Percentiles rank a stretch among this genome's conserved stretches.
These are phyloP conservation scores for Trichomonas gallinae DNA, from an alignment of 208 protist genomes.

Conservation along the genomic window DNA sequence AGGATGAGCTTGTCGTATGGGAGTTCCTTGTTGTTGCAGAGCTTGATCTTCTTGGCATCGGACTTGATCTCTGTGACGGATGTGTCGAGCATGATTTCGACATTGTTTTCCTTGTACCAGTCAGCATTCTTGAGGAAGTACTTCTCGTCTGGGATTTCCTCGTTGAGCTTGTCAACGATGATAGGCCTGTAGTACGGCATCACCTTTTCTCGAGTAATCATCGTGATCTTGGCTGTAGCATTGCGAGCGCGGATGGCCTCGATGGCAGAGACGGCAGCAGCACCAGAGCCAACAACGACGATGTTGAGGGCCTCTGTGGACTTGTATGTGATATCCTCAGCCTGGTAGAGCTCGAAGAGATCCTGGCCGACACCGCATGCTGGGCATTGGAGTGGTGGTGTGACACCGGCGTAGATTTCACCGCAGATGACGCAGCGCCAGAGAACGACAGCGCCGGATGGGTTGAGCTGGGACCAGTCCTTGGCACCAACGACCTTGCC, in stretches of 20 bases:
- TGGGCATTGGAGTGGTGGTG: not conserved
- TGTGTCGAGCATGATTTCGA: not conserved
- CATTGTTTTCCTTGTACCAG: not conserved
- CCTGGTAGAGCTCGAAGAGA: not conserved
- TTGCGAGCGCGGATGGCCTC: not conserved
- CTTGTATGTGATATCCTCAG: not conserved
- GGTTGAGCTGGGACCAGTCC: not conserved
- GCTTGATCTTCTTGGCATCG: not conserved
- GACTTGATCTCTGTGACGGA: not conserved
- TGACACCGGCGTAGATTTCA: not conserved
- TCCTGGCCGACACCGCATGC: not conserved
- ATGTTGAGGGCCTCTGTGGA: not conserved
- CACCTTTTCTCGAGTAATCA: not conserved
- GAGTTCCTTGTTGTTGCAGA: not conserved
- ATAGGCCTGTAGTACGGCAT: not conserved
- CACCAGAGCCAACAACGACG: not conserved
- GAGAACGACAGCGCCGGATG: not conserved
- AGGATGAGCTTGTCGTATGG: conserved; percentile 1
- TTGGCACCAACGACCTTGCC: not conserved
- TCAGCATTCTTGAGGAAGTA: not conserved
- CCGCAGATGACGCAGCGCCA: conserved; percentile 1
- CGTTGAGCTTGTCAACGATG: not conserved
- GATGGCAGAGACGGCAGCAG: not conserved
- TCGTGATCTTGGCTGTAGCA: not conserved
- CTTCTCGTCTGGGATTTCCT: not conserved